These are phyloP conservation scores for Endothia cerciana DNA, from an alignment of 2,329 filamentous ascomycete genomes.

Conservation along the genomic window DNA sequence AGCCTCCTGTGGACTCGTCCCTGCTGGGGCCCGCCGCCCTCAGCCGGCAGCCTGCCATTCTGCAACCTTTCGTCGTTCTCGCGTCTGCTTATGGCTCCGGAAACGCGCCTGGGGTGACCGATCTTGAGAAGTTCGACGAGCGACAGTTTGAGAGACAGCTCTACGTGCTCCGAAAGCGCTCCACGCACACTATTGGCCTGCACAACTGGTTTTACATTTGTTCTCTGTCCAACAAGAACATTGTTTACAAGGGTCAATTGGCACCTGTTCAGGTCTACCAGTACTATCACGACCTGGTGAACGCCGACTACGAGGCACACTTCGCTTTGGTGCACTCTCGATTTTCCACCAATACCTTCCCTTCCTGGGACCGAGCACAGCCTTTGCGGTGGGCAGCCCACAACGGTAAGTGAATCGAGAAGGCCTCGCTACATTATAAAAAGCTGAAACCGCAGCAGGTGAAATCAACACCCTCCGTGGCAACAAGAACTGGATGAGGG, in stretches of 20 bases:
- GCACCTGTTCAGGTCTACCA: slow-evolving; percentile 95
- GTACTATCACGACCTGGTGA: slow-evolving; percentile 96
- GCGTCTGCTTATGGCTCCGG: slow-evolving; percentile 82
- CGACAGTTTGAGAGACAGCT: slow-evolving; percentile 89
- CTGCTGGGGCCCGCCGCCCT: slow-evolving; percentile 90
- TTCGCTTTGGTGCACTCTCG: slow-evolving; percentile 96
- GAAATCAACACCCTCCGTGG: slow-evolving; percentile 97
- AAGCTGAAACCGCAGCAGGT: slow-evolving; percentile 45
- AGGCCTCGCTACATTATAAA: neutral
- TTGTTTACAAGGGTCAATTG: slow-evolving; percentile 97
- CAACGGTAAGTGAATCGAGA: slow-evolving; percentile 67
- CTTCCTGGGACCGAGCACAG: slow-evolving; percentile 96
- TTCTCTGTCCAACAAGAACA: slow-evolving; percentile 96
- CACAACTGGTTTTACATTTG: slow-evolving; percentile 99
- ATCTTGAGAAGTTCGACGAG: slow-evolving; percentile 81
- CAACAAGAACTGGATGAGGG: slow-evolving; percentile 99
- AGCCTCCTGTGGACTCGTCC: slow-evolving; percentile 90
- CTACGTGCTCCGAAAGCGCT: slow-evolving; percentile 91
- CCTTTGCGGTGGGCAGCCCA: slow-evolving; percentile 95
- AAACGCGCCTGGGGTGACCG: slow-evolving; percentile 76
- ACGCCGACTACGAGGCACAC: slow-evolving; percentile 95
- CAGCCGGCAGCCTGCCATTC: slow-evolving; percentile 91
- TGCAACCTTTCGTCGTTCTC: slow-evolving; percentile 93
- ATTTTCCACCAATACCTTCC: slow-evolving; percentile 98
- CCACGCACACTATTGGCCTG: slow-evolving; percentile 90